phyloP scores from a whole-genome alignment of 352 stramenopile genomes.

The Plasmopara viticola region DNA sequence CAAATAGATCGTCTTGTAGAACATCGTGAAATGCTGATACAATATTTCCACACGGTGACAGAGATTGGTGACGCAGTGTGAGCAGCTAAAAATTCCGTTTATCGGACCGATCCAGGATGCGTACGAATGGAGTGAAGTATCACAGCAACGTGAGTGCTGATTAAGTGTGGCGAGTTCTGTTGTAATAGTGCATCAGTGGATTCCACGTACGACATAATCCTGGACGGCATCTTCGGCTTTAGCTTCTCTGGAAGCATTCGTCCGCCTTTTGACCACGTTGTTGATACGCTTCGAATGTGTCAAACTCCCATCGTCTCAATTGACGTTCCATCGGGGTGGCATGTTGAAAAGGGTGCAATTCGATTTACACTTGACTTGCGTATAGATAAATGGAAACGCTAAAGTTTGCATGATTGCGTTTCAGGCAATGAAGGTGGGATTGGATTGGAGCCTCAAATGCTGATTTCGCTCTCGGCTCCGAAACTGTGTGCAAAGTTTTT shows the following conservation, averaged over 20 bases:
- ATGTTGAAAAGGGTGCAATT: constrained; percentile 87
- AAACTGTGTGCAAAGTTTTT: constrained; percentile 93
- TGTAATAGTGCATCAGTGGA: constrained; percentile 40
- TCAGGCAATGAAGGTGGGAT: constrained; percentile 63
- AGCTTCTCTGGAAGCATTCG: constrained; percentile 89
- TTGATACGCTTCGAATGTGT: constrained; percentile 58
- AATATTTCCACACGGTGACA: constrained; percentile 12
- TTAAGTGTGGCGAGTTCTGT: not conserved
- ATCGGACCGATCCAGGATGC: constrained; percentile 38
- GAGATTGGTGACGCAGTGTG: constrained; percentile 69
- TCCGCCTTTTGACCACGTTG: constrained; percentile 87
- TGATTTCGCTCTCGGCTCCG: constrained; percentile 96
- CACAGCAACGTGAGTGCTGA: constrained; percentile 1
- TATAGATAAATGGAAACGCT: not conserved
- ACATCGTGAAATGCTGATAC: not conserved
- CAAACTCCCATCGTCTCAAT: constrained; percentile 90
- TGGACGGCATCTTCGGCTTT: constrained; percentile 99
- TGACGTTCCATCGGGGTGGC: constrained; percentile 97
- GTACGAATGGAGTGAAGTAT: constrained; percentile 20
- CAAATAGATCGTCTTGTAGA: not conserved
- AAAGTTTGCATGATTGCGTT: not conserved
- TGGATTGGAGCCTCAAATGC: constrained; percentile 87
- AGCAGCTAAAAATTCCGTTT: constrained; percentile 78
- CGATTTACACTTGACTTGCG: not conserved
- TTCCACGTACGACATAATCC: constrained; percentile 82